Evolutionary conservation across 2,329 filamentous ascomycete genomes (phyloP).

Genomic region (Dactylonectria macrodidyma): DNA sequence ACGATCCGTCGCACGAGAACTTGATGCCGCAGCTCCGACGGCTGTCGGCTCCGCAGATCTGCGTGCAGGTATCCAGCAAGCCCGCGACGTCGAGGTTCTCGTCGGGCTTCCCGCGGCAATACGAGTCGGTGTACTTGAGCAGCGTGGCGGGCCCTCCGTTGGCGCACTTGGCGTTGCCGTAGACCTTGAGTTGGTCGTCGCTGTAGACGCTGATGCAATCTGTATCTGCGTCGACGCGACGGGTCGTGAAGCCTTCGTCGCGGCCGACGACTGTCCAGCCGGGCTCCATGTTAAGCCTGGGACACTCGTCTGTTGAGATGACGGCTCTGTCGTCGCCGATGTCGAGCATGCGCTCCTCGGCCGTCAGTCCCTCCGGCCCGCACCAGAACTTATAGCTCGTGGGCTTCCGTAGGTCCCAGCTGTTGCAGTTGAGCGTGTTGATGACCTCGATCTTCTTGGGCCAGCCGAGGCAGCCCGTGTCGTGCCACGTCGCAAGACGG

Average conservation of each 20-base stretch:
- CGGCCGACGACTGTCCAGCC: conserved; percentile 10
- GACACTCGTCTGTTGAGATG: background rate
- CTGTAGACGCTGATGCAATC: background rate
- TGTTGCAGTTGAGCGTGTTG: conserved; percentile 17
- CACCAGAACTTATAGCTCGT: conserved; percentile 26
- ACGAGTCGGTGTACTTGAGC: background rate
- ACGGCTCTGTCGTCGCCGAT: background rate
- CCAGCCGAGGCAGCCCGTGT: conserved; percentile 4
- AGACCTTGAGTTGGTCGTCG: conserved; percentile 7
- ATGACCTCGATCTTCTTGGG: conserved; percentile 10
- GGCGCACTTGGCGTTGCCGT: conserved; percentile 6
- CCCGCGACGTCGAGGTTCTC: background rate
- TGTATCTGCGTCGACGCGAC: conserved; percentile 4
- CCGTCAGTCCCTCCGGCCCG: background rate
- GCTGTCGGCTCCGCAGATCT: background rate
- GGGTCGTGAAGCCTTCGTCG: background rate
- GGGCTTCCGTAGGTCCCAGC: background rate
- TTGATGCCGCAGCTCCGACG: background rate
- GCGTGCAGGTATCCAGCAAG: conserved; percentile 1
- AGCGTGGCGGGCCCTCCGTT: conserved; percentile 1
- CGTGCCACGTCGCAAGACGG: conserved; percentile 1
- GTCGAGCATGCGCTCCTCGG: background rate
- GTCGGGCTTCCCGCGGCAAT: background rate
- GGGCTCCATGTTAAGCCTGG: conserved; percentile 4
- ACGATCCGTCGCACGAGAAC: background rate